A percentile compares a stretch with the other conserved stretches of the same genome.
Evolutionary conservation across 1,284 basidiomycete genomes (phyloP).

Genomic region (Neotropicomus parvogracilis): DNA sequence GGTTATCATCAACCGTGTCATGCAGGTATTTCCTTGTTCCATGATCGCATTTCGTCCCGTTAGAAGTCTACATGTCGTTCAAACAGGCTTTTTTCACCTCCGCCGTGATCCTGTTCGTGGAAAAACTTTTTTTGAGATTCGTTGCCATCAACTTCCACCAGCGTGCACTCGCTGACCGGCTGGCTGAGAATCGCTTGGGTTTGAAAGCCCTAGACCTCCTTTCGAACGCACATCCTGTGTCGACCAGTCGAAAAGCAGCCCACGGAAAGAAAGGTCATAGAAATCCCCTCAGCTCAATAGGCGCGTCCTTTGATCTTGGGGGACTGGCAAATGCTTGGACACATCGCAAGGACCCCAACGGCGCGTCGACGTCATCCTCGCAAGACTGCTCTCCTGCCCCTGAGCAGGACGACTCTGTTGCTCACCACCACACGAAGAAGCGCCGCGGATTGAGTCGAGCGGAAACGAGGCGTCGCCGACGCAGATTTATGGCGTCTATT

Average conservation of each 20-base stretch:
- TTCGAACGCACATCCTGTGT: conserved; percentile 55
- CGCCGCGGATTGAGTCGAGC: conserved; percentile 24
- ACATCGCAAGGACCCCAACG: conserved; percentile 26
- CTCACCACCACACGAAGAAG: conserved; percentile 18
- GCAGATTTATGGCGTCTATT: conserved; percentile 56
- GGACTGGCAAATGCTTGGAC: conserved; percentile 23
- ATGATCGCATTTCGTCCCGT: neutral
- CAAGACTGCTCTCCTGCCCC: conserved; percentile 1
- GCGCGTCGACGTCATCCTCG: conserved; percentile 9
- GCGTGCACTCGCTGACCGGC: conserved; percentile 67
- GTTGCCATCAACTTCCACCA: conserved; percentile 78
- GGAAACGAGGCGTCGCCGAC: conserved; percentile 42
- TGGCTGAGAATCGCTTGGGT: conserved; percentile 65
- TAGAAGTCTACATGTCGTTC: conserved; percentile 1
- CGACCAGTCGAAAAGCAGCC: conserved; percentile 28
- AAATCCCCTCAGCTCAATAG: conserved; percentile 28
- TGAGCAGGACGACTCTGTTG: conserved; percentile 19
- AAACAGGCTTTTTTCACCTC: conserved; percentile 61
- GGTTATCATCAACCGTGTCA: conserved; percentile 62
- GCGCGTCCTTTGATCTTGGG: conserved; percentile 32
- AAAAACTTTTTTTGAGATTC: conserved; percentile 70
- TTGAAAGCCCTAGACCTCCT: conserved; percentile 66
- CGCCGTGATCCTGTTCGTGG: conserved; percentile 58
- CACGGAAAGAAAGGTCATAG: conserved; percentile 39
- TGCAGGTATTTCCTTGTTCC: conserved; percentile 48